Evolutionary conservation across 169 alveolate species (phyloP).

Genomic region (Eimeria acervulina): DNA sequence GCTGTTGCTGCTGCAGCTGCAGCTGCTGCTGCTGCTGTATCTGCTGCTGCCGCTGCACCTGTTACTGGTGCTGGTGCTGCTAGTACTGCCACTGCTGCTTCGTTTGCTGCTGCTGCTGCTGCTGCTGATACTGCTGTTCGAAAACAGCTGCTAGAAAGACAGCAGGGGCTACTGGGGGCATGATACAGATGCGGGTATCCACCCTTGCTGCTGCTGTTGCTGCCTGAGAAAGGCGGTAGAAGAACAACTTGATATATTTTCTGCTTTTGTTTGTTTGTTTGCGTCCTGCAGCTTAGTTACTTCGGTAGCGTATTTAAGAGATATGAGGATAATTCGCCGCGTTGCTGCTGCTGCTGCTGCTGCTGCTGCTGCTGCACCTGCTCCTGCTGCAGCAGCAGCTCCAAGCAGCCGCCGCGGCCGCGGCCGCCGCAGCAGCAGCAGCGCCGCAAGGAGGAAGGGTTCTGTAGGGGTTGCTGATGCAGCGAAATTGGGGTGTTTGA

Average conservation of each 20-base stretch:
- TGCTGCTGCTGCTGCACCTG: not conserved
- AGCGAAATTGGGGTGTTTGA: not conserved
- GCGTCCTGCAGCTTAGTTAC: not conserved
- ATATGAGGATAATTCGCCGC: not conserved
- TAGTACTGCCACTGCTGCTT: not conserved
- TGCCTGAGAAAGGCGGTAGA: not conserved
- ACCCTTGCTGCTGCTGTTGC: slow-evolving; percentile 14
- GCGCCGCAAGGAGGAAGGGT: not conserved
- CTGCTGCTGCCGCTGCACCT: not conserved
- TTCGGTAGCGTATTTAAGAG: not conserved
- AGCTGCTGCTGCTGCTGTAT: not conserved
- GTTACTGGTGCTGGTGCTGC: not conserved
- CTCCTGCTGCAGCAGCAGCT: not conserved
- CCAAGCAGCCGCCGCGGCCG: not conserved
- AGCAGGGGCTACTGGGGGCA: no score
- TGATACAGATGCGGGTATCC: not conserved
- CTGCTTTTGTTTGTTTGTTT: not conserved
- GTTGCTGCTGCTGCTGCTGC: not conserved
- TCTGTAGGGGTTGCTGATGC: not conserved
- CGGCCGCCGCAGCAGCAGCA: not conserved
- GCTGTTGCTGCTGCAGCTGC: not conserved
- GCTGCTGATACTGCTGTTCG: not conserved
- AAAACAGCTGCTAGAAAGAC: no score
- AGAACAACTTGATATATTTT: not conserved
- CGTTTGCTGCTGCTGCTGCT: not conserved